These are phyloP conservation scores for Incumbomyces lentus DNA, from an alignment of 2,329 filamentous ascomycete genomes.

Conservation along the genomic window DNA sequence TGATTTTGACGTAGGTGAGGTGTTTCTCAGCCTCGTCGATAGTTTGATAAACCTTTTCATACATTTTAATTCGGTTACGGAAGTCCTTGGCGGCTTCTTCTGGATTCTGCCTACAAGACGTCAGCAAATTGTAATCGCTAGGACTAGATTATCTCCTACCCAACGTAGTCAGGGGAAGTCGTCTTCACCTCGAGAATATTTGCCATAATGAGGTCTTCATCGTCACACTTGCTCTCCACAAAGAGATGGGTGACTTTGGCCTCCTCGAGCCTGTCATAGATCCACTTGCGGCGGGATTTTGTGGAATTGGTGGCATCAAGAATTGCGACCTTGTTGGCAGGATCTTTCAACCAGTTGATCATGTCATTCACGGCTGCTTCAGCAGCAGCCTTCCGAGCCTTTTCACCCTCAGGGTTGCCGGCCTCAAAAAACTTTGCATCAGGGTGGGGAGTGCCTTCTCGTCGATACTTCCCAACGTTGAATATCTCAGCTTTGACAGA, in stretches of 20 bases:
- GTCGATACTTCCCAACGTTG: slow-evolving; percentile 94
- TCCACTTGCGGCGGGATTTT: slow-evolving; percentile 80
- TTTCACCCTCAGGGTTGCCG: slow-evolving; percentile 80
- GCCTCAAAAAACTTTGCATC: slow-evolving; percentile 92
- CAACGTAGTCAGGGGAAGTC: slow-evolving; percentile 80
- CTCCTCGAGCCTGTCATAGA: slow-evolving; percentile 64
- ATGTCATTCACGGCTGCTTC: slow-evolving; percentile 89
- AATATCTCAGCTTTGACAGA: slow-evolving; percentile 89
- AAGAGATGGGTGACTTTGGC: slow-evolving; percentile 79
- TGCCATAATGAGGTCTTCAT: slow-evolving; percentile 92
- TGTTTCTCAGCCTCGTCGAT: slow-evolving; percentile 81
- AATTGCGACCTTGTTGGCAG: slow-evolving; percentile 76
- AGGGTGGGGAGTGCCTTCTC: slow-evolving; percentile 78
- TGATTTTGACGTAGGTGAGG: slow-evolving; percentile 92
- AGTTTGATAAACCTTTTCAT: slow-evolving; percentile 92
- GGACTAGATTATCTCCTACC: slow-evolving; percentile 3
- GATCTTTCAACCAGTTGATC: slow-evolving; percentile 76
- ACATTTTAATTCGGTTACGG: slow-evolving; percentile 86
- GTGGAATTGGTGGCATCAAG: slow-evolving; percentile 96
- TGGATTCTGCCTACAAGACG: slow-evolving; percentile 65
- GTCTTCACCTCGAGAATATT: slow-evolving; percentile 98
- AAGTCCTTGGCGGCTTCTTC: slow-evolving; percentile 87
- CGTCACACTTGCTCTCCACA: slow-evolving; percentile 93
- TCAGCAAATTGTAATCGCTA: background rate
- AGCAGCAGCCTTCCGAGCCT: slow-evolving; percentile 74